Evolutionary conservation across 1,284 basidiomycete genomes (phyloP), one percentile per base, ranked within the genome.

Genomic region (Marasmius fiardii): DNA sequence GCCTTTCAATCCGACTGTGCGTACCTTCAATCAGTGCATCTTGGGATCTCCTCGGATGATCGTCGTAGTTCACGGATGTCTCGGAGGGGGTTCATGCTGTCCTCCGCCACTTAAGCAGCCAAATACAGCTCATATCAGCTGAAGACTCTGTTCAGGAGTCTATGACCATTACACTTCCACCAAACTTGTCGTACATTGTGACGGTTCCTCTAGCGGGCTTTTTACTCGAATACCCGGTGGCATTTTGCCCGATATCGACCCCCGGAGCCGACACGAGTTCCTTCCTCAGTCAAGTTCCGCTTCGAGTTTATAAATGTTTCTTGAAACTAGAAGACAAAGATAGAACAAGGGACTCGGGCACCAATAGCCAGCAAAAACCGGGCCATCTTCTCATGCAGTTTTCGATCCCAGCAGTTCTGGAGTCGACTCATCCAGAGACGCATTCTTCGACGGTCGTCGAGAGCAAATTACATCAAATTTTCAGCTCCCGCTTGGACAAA

Each of bases 191-290:
- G 1, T 52, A 61, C 51, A 58, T 63, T 28, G 48, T 55, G 35
- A 63, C 74, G 14, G 65, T 85, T 39, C 76, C 81, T 33, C 68
- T 86, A 1, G 79, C 82, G 8, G 83, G 76, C 3, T 59, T 81
- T 28, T 64, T 85, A 21, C 74, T 85, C 35, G 83, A 83, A 60
- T 86, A 85, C 56, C 78, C 79, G 8, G 72, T 83, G 6, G 81
- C 79, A 16, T 84, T 84, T 57, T 65, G 76, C 23, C 81, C 82
- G n/a, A 55, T 60, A 6, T 23, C 18, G 10, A 43, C 33, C 14
- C 23, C 51, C 65, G 66, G 16, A 47, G 37, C 65, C 2, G 59
- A 65, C 2, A 65, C 68, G 70, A 49, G 65, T 1, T 59, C 67
- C 6, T 80, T 79, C 62, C 69, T 84, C 21, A 64, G 65, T 39